A percentile compares a stretch with the other conserved stretches of the same genome.
phyloP scores from a whole-genome alignment of 2,329 filamentous ascomycete species.

The Clarireedia monteithiana region DNA sequence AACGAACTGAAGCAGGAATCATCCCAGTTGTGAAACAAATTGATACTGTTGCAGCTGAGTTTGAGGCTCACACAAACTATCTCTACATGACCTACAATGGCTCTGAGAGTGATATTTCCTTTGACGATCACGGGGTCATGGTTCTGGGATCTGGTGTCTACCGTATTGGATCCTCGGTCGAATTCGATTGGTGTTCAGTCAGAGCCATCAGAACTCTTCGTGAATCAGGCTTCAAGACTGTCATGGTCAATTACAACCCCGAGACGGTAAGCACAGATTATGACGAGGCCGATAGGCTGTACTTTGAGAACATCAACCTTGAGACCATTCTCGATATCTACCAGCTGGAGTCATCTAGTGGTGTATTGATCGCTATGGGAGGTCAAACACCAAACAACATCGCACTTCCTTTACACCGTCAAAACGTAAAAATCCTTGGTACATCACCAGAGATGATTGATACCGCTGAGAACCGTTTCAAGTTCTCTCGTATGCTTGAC shows the following conservation, averaged over 20 bases:
- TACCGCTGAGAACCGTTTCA: conserved; percentile 95
- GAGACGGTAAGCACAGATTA: conserved; percentile 80
- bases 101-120: conserved; percentile 83
- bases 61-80: conserved; percentile 92
- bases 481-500: conserved; percentile 96
- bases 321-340: conserved; percentile 99
- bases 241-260: conserved; percentile 71
- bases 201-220: conserved; percentile 78
- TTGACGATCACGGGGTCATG: conserved; percentile 84
- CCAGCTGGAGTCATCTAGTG: conserved; percentile 76
- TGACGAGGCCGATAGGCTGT: conserved; percentile 82
- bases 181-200: conserved; percentile 98
- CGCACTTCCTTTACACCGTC: conserved; percentile 87
- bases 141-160: conserved; percentile 94
- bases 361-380: conserved; percentile 91
- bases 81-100: conserved; percentile 98
- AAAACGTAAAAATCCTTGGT: conserved; percentile 83
- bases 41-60: conserved; percentile 93
- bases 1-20: conserved; percentile 79
- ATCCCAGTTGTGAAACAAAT: conserved; percentile 97
- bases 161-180: conserved; percentile 93
- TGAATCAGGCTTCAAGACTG: conserved; percentile 88
- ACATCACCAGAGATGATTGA: conserved; percentile 93
- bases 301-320: conserved; percentile 95
- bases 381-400: conserved; percentile 98